A percentile compares a stretch with the other conserved stretches of the same genome.
Evolutionary conservation across 768 basidiomycete genomes (phyloP).

Genomic region (Holtermanniella nyarrowii): DNA sequence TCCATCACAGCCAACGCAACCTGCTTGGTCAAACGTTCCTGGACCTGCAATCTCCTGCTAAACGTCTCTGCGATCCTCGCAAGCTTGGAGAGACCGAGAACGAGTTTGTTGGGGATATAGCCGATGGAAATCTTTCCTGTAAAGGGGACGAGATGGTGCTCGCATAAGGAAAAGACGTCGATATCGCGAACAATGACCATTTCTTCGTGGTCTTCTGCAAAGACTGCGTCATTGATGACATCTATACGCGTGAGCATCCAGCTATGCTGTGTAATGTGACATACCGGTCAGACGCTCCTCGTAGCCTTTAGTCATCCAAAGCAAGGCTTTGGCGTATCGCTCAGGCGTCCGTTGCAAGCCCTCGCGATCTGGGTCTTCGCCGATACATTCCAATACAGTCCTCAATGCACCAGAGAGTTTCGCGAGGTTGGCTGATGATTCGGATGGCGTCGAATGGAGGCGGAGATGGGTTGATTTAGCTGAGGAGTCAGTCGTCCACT

Average conservation of each 20-base stretch:
- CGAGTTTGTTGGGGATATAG: slow-evolving; percentile 90
- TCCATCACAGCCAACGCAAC: slow-evolving; percentile 97
- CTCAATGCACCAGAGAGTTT: slow-evolving; percentile 76
- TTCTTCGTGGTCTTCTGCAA: slow-evolving; percentile 98
- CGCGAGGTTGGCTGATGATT: slow-evolving; percentile 60
- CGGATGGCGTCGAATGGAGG: slow-evolving; percentile 65
- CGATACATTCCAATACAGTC: slow-evolving; percentile 89
- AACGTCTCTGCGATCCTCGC: slow-evolving; percentile 97
- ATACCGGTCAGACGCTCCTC: slow-evolving; percentile 84
- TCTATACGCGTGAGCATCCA: slow-evolving; percentile 49
- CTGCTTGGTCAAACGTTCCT: slow-evolving; percentile 94
- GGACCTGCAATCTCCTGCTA: slow-evolving; percentile 87
- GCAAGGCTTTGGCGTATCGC: slow-evolving; percentile 86
- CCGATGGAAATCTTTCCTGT: slow-evolving; percentile 98
- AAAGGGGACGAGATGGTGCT: slow-evolving; percentile 97
- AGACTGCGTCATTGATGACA: slow-evolving; percentile 96
- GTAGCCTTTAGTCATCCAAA: slow-evolving; percentile 99
- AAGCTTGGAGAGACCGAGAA: slow-evolving; percentile 89
- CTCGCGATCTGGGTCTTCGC: slow-evolving; percentile 93
- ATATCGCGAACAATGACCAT: slow-evolving; percentile 98
- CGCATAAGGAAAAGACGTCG: slow-evolving; percentile 91
- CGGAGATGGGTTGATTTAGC: slow-evolving; percentile 84
- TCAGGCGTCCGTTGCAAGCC: slow-evolving; percentile 86
- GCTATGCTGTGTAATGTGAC: background rate
- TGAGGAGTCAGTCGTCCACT: slow-evolving; percentile 31